Evolutionary conservation across 495 filamentous ascomycete species (phyloP), one percentile per base, ranked within the genome.

Genomic region (Tuber magnatum): DNA sequence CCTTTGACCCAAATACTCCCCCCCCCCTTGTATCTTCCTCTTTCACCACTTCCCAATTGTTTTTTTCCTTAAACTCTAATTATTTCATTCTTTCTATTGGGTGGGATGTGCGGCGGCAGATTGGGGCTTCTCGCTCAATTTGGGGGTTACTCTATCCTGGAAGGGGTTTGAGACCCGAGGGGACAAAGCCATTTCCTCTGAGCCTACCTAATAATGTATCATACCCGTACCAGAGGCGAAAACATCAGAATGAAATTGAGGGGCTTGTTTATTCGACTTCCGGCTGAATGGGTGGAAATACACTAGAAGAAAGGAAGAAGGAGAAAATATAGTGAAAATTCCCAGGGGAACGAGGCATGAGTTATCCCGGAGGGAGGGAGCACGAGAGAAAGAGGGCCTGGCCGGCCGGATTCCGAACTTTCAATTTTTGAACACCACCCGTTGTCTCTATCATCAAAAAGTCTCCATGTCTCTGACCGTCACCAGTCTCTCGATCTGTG

Each of bases 331-430:
- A 65, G 28, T 32, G 56, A 65, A 65, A 65, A 65, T 65, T 35
- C 56, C 56, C 56, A 65, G 56, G 56, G 56, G 56, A 65, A 65
- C 28, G 56, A 65, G 56, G 56, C 4, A 65, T 65, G 56, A 20
- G 56, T 65, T 65, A 65, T 65, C 28, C 56, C 16, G 56, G 56
- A 65, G 56, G 56, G 28, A 65, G 35, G 56, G 20, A 65, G 71
- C 79, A 20, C 85, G 87, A 81, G 83, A 39, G 77, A 68, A 69
- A 65, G 56, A 68, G 46, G 41, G 76, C 72, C 68, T 74, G 72
- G 76, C 65, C 78, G 77, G 77, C 76, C 76, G 73, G 76, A 79
- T 79, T 79, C 77, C 77, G 73, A 79, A 79, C 70, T 75, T 72
- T 72, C 72, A 75, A 72, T 75, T 71, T 43, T 72, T 75, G 72